Base-by-base conservation (phyloP, 2,329 filamentous ascomycete species). In the Calcarisporium arbuscula region DNA sequence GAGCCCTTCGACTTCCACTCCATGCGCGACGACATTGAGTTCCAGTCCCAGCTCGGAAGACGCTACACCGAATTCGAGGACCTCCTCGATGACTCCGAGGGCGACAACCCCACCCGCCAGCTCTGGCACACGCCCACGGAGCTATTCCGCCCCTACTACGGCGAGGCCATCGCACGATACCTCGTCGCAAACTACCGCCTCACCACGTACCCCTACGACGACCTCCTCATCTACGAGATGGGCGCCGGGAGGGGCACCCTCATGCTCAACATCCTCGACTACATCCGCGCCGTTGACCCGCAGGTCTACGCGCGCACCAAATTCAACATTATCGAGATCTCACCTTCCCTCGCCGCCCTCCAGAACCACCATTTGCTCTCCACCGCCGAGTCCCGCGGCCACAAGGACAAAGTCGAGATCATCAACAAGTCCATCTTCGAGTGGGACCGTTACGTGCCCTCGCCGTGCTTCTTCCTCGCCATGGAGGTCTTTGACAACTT, bases 401-500 rank as follows among this genome's bases (percentile, higher is more conserved):
- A 98, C 61, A 64, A 72, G 4, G 80, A 80, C 54, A 90, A 88
- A 53, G 88, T 96, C 36, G 85, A 95, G 50, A 95, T 98, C 56
- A 81, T 96, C 62, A 95, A 96, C 64, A 77, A 80, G 48, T 94
- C 85, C 52, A 85, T 98, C 54, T 96, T 98, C 54, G 87, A 95
- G 59, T 98, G 92, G 90, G 68, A 82, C 45, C 76, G 77, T 30
- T 85, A 84, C 46, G 85, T 95, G n/a, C 82, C 87, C 8, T 85
- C 82, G 4, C 92, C 90, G 0, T 96, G 92, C 67, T 98, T 94
- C 70, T 96, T 98, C 69, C 76, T 98, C 27, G 92, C 90, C 28
- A 83, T 98, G 62, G 92, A 98, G 62, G 92, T 98, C 46, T 95
- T 95, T 53, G 92, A 98, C 68, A 98, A 98, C 64, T 96, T 98